Percentiles rank a stretch among this genome's conserved stretches.
Evolutionary conservation across 768 basidiomycete species (phyloP).

Genomic region (Rhodotorula toruloides): DNA sequence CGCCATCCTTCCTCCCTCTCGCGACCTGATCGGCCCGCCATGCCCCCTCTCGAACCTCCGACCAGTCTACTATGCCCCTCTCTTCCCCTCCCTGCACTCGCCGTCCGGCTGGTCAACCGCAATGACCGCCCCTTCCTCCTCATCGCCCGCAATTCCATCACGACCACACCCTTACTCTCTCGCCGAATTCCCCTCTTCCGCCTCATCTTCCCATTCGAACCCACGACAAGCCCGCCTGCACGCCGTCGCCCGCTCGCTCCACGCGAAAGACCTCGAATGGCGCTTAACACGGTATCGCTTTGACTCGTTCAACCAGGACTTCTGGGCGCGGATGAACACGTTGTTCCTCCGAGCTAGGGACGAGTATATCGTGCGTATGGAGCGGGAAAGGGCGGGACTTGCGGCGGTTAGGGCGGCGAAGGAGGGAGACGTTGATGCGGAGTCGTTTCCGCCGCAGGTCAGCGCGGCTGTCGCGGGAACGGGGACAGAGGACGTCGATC

Average conservation of each 20-base stretch:
- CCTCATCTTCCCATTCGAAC: conserved; percentile 11
- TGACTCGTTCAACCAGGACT: conserved; percentile 39
- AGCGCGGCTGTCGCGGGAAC: not conserved
- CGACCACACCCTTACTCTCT: conserved; percentile 41
- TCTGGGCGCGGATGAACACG: conserved; percentile 36
- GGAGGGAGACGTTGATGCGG: not conserved
- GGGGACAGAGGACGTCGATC: conserved; percentile 19
- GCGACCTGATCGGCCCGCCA: conserved; percentile 37
- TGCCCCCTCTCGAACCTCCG: conserved; percentile 41
- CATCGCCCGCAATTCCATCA: not conserved
- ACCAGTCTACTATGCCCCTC: conserved; percentile 39
- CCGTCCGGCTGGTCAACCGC: not conserved
- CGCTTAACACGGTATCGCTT: conserved; percentile 35
- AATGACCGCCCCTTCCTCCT: not conserved
- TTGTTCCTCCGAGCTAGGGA: conserved; percentile 29
- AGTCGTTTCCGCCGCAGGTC: conserved; percentile 9
- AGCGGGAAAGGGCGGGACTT: conserved; percentile 13
- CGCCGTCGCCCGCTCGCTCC: conserved; percentile 8
- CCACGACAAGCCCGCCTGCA: not conserved
- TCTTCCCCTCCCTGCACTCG: conserved; percentile 28
- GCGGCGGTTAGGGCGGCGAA: not conserved
- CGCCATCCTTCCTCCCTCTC: conserved; percentile 14
- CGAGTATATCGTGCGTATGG: conserved; percentile 8
- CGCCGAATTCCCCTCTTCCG: conserved; percentile 36
- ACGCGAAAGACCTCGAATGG: conserved; percentile 37